phyloP scores from a whole-genome alignment of 768 basidiomycete species.

The Termitomyces titanicus region DNA sequence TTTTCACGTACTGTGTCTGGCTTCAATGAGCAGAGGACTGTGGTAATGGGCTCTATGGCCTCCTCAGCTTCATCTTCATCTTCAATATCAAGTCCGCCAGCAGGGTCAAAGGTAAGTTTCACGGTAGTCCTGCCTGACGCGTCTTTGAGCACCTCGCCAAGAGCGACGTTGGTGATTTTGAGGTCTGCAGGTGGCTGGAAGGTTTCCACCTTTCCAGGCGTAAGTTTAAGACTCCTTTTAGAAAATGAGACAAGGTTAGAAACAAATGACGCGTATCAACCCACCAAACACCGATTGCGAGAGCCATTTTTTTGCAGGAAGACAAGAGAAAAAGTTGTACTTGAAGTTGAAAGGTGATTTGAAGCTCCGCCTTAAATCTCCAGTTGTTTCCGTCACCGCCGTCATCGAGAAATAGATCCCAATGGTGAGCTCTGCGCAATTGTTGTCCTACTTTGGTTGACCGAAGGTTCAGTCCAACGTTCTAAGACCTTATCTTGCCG shows the following conservation, averaged over 20 bases:
- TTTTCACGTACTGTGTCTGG: constrained; percentile 64
- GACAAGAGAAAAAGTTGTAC: constrained; percentile 13
- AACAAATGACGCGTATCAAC: constrained; percentile 27
- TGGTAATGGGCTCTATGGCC: constrained; percentile 31
- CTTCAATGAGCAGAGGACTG: constrained; percentile 75
- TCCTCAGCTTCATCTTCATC: constrained; percentile 43
- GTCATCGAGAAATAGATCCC: constrained; percentile 9
- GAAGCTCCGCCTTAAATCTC: constrained; percentile 43
- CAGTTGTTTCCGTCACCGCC: background rate
- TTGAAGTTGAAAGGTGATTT: constrained; percentile 18
- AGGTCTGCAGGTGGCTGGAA: constrained; percentile 65
- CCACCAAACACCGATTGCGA: constrained; percentile 68
- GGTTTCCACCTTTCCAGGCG: constrained; percentile 53
- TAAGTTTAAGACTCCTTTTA: constrained; percentile 58
- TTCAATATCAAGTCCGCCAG: constrained; percentile 27
- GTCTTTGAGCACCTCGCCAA: constrained; percentile 71
- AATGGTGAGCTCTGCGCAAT: constrained; percentile 44
- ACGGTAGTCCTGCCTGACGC: constrained; percentile 56
- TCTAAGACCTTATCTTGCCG: constrained; percentile 91
- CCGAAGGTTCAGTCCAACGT: constrained; percentile 74
- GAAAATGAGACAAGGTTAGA: constrained; percentile 2
- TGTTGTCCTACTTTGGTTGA: constrained; percentile 2
- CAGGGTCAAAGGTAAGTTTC: constrained; percentile 57
- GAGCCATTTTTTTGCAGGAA: constrained; percentile 37
- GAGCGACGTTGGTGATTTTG: constrained; percentile 77